Conservation (phyloP, 495 filamentous ascomycete genomes). For the Penicillium tannophilum region DNA sequence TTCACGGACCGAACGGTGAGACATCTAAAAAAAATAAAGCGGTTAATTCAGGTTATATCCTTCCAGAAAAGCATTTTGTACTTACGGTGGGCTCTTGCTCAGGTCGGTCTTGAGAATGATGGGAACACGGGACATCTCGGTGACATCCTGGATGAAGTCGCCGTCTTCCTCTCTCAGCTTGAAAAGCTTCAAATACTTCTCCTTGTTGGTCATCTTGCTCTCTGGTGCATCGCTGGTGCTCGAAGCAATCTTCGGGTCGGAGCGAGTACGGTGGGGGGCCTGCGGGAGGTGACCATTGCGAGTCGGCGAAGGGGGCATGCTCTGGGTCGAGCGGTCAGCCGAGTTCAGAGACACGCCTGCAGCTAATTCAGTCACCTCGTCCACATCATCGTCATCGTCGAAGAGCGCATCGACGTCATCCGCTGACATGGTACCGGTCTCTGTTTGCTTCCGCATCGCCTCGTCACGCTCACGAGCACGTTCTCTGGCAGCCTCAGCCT, state of each 20-base stretch:
- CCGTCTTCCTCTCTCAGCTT: constrained; percentile 88
- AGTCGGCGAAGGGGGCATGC: constrained; percentile 90
- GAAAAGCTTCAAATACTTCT: constrained; percentile 92
- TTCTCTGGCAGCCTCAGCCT: constrained; percentile 78
- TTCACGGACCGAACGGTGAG: constrained; percentile 97
- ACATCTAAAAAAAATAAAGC: constrained; percentile 59
- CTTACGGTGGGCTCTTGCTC: constrained; percentile 98
- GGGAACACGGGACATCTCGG: constrained; percentile 94
- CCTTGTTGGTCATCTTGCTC: constrained; percentile 83
- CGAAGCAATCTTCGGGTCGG: constrained; percentile 86
- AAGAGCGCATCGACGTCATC: constrained; percentile 92
- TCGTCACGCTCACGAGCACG: constrained; percentile 82
- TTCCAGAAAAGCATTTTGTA: constrained; percentile 23
- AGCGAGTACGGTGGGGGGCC: constrained; percentile 82
- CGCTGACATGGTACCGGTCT: constrained; percentile 86
- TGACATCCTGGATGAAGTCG: constrained; percentile 96
- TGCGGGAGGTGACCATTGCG: constrained; percentile 72
- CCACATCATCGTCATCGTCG: constrained; percentile 85
- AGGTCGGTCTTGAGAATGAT: constrained; percentile 98
- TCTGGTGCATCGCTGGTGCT: constrained; percentile 69
- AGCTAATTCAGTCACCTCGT: constrained; percentile 82
- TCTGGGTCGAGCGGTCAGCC: constrained; percentile 86
- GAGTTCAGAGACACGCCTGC: constrained; percentile 79
- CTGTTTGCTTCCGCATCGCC: constrained; percentile 83
- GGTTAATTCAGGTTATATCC: constrained; percentile 35